A percentile compares a stretch with the other conserved stretches of the same genome.
Conservation (phyloP, 495 filamentous ascomycete genomes). For the Aeminium ludgeri region DNA sequence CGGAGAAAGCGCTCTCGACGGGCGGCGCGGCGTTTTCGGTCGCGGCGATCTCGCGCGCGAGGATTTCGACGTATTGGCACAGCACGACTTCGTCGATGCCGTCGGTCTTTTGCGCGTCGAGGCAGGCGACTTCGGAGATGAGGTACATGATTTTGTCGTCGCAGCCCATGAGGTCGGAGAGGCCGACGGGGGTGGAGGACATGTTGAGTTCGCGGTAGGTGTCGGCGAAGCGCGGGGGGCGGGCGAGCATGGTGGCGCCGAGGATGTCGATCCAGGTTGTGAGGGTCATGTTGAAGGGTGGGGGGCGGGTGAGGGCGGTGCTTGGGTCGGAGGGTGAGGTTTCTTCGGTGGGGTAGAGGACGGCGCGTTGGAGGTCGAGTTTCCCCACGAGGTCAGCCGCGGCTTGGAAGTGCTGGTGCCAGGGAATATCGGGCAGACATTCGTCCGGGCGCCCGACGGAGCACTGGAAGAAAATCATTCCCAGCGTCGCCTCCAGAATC, state of each 20-base stretch:
- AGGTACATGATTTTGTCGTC: constrained; percentile 96
- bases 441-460: constrained; percentile 77
- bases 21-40: constrained; percentile 39
- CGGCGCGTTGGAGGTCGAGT: too few species aligned
- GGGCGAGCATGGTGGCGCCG: constrained; percentile 79
- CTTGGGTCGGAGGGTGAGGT: too few species aligned
- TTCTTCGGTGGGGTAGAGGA: too few species aligned
- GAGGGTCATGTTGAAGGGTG: constrained; percentile 88
- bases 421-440: constrained; percentile 80
- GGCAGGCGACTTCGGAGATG: constrained; percentile 90
- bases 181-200: constrained; percentile 49
- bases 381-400: constrained; percentile 65
- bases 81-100: constrained; percentile 68
- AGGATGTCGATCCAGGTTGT: constrained; percentile 96
- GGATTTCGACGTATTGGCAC: constrained; percentile 64
- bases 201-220: constrained; percentile 85
- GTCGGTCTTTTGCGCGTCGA: constrained; percentile 72
- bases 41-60: constrained; percentile 65
- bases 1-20: constrained; percentile 24
- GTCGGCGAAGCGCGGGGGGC: constrained; percentile 73
- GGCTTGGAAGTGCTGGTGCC: constrained; percentile 93
- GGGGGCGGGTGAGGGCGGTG: constrained; percentile 42
- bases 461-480: constrained; percentile 96
- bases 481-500: constrained; percentile 85
- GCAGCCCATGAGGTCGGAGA: constrained; percentile 92